Evolutionary conservation across 2,329 filamentous ascomycete species (phyloP), one percentile per base, ranked within the genome.

Genomic region (Pseudogymnoascus destructans): DNA sequence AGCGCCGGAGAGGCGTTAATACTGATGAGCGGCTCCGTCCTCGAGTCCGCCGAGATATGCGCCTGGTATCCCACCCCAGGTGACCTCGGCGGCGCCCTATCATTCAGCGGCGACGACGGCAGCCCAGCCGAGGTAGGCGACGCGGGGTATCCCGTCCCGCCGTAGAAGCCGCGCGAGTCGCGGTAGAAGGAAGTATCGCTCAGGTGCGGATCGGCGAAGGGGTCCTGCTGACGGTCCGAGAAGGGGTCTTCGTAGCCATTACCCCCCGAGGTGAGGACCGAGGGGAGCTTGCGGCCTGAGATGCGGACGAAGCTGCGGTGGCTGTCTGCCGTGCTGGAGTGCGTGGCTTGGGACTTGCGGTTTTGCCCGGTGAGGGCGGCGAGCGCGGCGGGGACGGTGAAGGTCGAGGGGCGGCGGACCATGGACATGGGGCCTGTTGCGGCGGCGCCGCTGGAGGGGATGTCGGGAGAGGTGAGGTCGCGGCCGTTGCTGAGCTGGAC

Each of bases 291-390:
- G 65, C 77, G 77, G 61, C 83, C 83, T 5, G 82, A 83, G 1
- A 86, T 78, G 27, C 81, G 79, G 61, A 84, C 79, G 67, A 86
- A 86, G 0, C 81, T 79, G 61, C 74, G 73, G 65, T 85, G 36
- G 17, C 36, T 40, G 36, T 40, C 36, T 10, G 36, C 36, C 1
- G 36, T 10, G 36, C 17, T 40, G 36, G 36, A 40, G 68, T 67
- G 13, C 66, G 65, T 33, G 66, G 65, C 36, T 66, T 55, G 62
- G 67, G 64, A 62, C 64, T 56, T 60, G 67, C 60, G 61, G 70
- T 63, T 62, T 68, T 61, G 67, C 30, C 73, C 70, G 4, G 73
- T 71, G 33, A 80, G 64, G 40, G 68, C 73, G 2, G 76, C 74
- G n/a, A 80, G 66, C 7, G 77, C 73, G 9, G 76, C 71, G 3